Base-by-base conservation (phyloP, 2,329 filamentous ascomycete species). In the Microdochium trichocladiopsis region DNA sequence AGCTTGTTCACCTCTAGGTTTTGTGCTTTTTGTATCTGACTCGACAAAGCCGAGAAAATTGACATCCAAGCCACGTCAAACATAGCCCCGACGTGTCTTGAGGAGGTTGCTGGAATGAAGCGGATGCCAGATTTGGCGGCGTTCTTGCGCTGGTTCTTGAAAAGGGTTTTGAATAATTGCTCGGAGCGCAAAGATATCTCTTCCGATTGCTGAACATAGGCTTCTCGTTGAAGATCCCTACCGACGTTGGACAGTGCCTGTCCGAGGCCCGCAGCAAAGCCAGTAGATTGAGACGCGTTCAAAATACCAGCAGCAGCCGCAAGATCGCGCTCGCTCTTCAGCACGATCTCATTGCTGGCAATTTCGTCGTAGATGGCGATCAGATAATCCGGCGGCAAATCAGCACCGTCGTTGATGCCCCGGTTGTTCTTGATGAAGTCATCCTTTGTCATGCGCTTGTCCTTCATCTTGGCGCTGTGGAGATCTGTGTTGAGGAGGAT, bases 1-100 rank as follows among this genome's bases (percentile, higher is more conserved):
- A 96, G 72, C 64, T 86, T 90, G 67, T 96, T 92, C 16, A 94
- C 89, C 59, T 96, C 91, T 4, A 96, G 76, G 62, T 96, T 96
- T 60, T 95, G 89, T 0, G 90, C 88, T 64, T 96, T 92, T 61
- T 97, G 94, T 66, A 94, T 92, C 60, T 95, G 89, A 50, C 89
- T 92, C 1, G 93, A 96, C 24, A 99, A 79, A 0, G 92, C 92
- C 4, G 93, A 97, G 63, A 99, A 87, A 69, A 96, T 95, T 10
- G 93, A 96, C 93, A 97, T 99, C 94, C 94, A 99, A 0, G 91
- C 95, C 23, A 96, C 91, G 62, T 96, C 92, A 64, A 99, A 97
- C 94, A 99, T 99, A 1, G 94, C 91, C 0, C 94, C 94, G 49
- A 96, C 88, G 67, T 99, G 94, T 61, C 90, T 93, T 66, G 90